These are phyloP conservation scores for Uromyces viciae-fabae DNA, from an alignment of 1,284 basidiomycete genomes.

Conservation along the genomic window DNA sequence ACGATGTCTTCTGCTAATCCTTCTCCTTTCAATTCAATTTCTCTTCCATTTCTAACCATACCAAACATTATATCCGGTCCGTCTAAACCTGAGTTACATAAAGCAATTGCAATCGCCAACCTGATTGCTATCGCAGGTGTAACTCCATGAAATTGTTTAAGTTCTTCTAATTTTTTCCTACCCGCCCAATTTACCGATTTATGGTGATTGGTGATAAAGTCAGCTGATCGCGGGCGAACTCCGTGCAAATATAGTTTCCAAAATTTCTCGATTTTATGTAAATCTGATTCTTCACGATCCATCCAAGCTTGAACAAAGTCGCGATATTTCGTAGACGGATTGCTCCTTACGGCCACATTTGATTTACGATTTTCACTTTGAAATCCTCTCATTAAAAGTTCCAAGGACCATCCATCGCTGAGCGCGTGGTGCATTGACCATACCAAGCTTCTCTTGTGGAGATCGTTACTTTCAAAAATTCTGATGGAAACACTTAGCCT, in stretches of 20 bases:
- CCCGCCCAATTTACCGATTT: constrained; percentile 2
- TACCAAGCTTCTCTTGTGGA: constrained; percentile 44
- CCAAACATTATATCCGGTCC: constrained; percentile 48
- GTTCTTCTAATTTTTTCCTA: constrained; percentile 33
- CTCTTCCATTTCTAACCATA: constrained; percentile 49
- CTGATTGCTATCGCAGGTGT: constrained; percentile 50
- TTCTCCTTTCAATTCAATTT: constrained; percentile 47
- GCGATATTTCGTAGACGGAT: not conserved
- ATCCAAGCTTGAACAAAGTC: constrained; percentile 48
- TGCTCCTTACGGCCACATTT: not conserved
- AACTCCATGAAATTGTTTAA: constrained; percentile 46
- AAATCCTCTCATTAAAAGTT: constrained; percentile 49
- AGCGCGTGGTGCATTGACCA: constrained; percentile 51
- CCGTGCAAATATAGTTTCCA: constrained; percentile 48
- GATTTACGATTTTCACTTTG: constrained; percentile 19
- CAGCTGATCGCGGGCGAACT: constrained; percentile 7
- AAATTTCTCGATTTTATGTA: constrained; percentile 8
- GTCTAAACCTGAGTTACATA: constrained; percentile 40
- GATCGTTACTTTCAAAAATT: constrained; percentile 36
- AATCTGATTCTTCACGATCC: not conserved
- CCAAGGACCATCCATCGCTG: constrained; percentile 51
- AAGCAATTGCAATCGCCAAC: constrained; percentile 47
- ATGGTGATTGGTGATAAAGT: constrained; percentile 15
- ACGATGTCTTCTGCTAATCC: constrained; percentile 48
- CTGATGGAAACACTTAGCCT: constrained; percentile 47